phyloP scores from a whole-genome alignment of 352 stramenopile genomes.

The Phytophthora boehmeriae region DNA sequence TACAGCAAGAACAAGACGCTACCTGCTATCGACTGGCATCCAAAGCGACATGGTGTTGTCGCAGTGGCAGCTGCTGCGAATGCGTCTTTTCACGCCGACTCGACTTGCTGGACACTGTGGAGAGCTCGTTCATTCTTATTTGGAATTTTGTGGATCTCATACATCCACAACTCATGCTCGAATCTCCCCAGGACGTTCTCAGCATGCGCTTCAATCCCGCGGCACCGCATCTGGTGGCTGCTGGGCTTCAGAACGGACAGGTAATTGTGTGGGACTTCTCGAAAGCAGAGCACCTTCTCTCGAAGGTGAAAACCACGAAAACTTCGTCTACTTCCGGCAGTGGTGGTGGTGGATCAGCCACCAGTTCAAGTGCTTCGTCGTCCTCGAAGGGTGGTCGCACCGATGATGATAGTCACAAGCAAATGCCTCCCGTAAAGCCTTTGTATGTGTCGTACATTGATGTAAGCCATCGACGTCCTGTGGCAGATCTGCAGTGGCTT shows the following conservation, averaged over 20 bases:
- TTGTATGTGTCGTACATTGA: conserved; percentile 89
- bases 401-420: conserved; percentile 61
- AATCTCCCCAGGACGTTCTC: conserved; percentile 90
- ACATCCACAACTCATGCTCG: conserved; percentile 92
- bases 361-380: conserved; percentile 19
- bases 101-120: conserved; percentile 71
- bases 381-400: conserved; percentile 32
- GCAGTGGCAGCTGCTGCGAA: conserved; percentile 88
- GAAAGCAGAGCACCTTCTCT: conserved; percentile 72
- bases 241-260: conserved; percentile 87
- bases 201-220: conserved; percentile 91
- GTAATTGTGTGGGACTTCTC: conserved; percentile 93
- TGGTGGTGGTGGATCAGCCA: conserved; percentile 6
- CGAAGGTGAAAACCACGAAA: conserved; percentile 61
- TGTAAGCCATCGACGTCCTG: conserved; percentile 81
- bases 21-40: conserved; percentile 91
- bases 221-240: conserved; percentile 83
- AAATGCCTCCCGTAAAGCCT: conserved; percentile 72
- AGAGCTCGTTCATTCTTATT: conserved; percentile 92
- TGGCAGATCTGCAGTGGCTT: conserved; percentile 91
- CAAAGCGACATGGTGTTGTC: conserved; percentile 86
- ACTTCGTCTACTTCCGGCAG: conserved; percentile 16
- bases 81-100: conserved; percentile 77
- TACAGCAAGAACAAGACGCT: conserved; percentile 94
- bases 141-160: conserved; percentile 97